Evolutionary conservation across 106 monocot species (phyloP), one percentile per base, ranked within the genome.

Genomic region (Cymbidium sinense): DNA sequence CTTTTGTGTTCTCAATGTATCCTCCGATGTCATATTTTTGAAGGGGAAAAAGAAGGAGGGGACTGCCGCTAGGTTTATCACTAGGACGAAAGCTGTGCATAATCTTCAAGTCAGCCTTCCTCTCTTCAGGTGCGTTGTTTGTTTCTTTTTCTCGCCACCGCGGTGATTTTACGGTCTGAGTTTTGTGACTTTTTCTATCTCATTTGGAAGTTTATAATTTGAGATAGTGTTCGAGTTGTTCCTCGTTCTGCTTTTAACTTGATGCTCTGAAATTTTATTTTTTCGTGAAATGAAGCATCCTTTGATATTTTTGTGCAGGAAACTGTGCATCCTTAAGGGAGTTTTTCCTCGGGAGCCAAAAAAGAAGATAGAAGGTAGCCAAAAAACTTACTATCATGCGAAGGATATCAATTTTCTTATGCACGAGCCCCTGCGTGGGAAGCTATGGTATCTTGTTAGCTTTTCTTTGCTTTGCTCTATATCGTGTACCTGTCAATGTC

Each of bases 21-120:
- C 8, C 17, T 76, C 20, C 5, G 31, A 31, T 62, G 9, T 85
- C 43, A 30, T n/a, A n/a, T 29, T 9, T 58, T 9, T 70, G 36
- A 67, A 94, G 94, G 94, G 92, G 19, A 94, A 94, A 87, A 98
- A 98, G 86, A 94, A 90, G 90, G 92, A 98, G 78, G 94, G 98
- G 39, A 92, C 92, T 64, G 92, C 94, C 1, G 94, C 94, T 43
- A 99, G 89, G 83, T 99, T 90, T 79, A 95, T 99, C 37, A 99
- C 98, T 18, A 92, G 98, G 82, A 87, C 85, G 27, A 95, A 95
- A 83, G 98, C 94, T 4, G 80, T 92, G 12, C 83, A 85, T 13
- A 81, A 89, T 43, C 92, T 99, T 30, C 94, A 99, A 82, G 76
- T 87, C 76, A 92, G 86, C 44, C 88, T 99, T 21, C 27, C 84